phyloP scores from a whole-genome alignment of 2,329 filamentous ascomycete species.

The Aspergillus aculeatus region DNA sequence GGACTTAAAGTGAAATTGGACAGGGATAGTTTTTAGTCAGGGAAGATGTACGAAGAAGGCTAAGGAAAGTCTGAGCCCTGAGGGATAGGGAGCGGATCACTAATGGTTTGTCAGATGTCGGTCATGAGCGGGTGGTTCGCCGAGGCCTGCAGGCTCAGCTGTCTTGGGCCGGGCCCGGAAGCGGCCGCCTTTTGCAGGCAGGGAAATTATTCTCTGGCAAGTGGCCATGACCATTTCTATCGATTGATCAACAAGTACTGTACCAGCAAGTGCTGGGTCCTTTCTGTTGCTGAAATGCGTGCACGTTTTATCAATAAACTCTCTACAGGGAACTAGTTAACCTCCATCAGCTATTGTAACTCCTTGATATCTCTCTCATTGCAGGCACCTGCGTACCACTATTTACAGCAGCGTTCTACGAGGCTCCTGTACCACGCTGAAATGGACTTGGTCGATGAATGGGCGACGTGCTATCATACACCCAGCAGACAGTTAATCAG shows the following conservation, averaged over 20 bases:
- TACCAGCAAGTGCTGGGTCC: background rate
- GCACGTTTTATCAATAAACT: too few relatives aligned
- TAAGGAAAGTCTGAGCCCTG: conserved; percentile 2
- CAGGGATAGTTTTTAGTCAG: background rate
- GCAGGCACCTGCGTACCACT: background rate
- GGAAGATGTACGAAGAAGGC: conserved; percentile 6
- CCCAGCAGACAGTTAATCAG: too few relatives aligned
- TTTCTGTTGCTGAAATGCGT: too few relatives aligned
- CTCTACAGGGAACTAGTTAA: background rate
- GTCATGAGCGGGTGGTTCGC: conserved; percentile 11
- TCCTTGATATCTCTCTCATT: background rate
- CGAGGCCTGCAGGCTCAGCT: conserved; percentile 5
- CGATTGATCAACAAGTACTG: background rate
- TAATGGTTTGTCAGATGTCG: conserved; percentile 22
- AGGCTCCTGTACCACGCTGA: too few relatives aligned
- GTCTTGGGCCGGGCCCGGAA: background rate
- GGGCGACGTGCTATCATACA: too few relatives aligned
- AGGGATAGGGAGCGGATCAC: conserved; percentile 10
- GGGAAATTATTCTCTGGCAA: too few relatives aligned
- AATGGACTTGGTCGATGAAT: too few relatives aligned
- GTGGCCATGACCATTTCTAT: too few relatives aligned
- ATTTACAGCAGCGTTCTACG: too few relatives aligned
- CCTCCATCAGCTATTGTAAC: background rate
- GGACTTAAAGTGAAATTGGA: background rate
- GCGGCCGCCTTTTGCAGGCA: background rate